These are phyloP conservation scores for Sonneratia caseolaris DNA, from an alignment of 345 rosid genomes.

Conservation along the genomic window DNA sequence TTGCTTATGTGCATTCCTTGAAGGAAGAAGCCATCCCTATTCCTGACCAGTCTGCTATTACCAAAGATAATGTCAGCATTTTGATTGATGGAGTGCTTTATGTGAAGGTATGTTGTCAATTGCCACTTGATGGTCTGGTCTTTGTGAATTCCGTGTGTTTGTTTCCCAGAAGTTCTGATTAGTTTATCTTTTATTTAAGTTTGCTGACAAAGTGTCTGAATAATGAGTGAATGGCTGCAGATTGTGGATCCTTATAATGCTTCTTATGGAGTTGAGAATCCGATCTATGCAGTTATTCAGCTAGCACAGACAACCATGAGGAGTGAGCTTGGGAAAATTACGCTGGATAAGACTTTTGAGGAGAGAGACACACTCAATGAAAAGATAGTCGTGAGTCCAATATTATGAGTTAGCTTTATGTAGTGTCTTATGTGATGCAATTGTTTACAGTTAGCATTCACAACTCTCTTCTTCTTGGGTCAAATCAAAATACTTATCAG, in stretches of 20 bases:
- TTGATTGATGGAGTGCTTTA: conserved; percentile 80
- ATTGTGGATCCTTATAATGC: conserved; percentile 79
- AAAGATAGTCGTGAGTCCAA: conserved; percentile 74
- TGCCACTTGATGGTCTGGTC: not conserved
- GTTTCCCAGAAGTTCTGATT: not conserved
- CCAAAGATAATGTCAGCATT: conserved; percentile 94
- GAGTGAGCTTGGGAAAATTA: conserved; percentile 90
- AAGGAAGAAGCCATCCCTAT: conserved; percentile 94
- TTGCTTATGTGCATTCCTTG: conserved; percentile 84
- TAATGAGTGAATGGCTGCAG: conserved; percentile 23
- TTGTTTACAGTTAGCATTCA: not conserved
- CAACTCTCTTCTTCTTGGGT: conserved; percentile 1
- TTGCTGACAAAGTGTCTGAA: not conserved
- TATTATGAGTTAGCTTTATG: not conserved
- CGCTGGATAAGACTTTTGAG: conserved; percentile 92
- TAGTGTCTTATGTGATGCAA: not conserved
- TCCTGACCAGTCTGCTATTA: conserved; percentile 80
- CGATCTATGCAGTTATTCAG: conserved; percentile 77
- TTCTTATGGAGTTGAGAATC: conserved; percentile 88
- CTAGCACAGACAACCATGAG: conserved; percentile 96
- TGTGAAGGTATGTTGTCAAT: conserved; percentile 45
- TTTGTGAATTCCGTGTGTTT: not conserved
- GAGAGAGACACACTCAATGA: conserved; percentile 82
- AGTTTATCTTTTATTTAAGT: not conserved
- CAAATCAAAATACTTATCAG: not conserved